Percentiles rank a stretch among this genome's conserved stretches.
These are phyloP conservation scores for Colletotrichum sp. DNA, from an alignment of 2,329 filamentous ascomycete species.

Conservation along the genomic window DNA sequence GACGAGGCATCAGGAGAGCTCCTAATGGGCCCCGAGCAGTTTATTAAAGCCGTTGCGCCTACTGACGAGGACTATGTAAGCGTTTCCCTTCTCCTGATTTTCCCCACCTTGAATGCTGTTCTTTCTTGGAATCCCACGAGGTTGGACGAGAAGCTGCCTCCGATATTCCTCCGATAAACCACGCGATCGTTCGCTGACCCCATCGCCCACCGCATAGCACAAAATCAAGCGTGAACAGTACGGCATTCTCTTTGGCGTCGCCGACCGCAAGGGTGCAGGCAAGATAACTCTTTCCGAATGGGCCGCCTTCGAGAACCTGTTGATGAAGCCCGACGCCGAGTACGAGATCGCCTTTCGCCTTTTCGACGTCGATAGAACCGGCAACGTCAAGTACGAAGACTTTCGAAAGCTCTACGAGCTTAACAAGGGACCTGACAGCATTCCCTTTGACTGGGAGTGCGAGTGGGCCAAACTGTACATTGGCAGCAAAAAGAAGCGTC, in stretches of 20 bases:
- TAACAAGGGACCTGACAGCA: conserved; percentile 83
- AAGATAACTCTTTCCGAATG: conserved; percentile 84
- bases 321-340: conserved; percentile 93
- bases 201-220: conserved; percentile 66
- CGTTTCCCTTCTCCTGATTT: conserved; percentile 23
- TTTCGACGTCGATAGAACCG: conserved; percentile 85
- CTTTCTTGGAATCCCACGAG: not conserved
- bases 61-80: conserved; percentile 86
- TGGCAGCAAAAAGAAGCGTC: conserved; percentile 83
- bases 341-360: conserved; percentile 98
- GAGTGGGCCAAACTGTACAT: conserved; percentile 97
- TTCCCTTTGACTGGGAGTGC: conserved; percentile 96
- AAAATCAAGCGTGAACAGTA: conserved; percentile 98
- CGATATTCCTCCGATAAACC: not conserved
- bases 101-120: not conserved
- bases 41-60: conserved; percentile 89
- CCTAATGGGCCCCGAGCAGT: conserved; percentile 83
- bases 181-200: not conserved
- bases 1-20: conserved; percentile 78
- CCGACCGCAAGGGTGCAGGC: conserved; percentile 77
- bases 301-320: conserved; percentile 91
- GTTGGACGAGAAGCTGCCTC: not conserved
- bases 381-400: conserved; percentile 86
- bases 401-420: conserved; percentile 85
- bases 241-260: conserved; percentile 88